Evolutionary conservation across 176 grass and related monocot species (phyloP).

Genomic region (Oryza glumipatula): DNA sequence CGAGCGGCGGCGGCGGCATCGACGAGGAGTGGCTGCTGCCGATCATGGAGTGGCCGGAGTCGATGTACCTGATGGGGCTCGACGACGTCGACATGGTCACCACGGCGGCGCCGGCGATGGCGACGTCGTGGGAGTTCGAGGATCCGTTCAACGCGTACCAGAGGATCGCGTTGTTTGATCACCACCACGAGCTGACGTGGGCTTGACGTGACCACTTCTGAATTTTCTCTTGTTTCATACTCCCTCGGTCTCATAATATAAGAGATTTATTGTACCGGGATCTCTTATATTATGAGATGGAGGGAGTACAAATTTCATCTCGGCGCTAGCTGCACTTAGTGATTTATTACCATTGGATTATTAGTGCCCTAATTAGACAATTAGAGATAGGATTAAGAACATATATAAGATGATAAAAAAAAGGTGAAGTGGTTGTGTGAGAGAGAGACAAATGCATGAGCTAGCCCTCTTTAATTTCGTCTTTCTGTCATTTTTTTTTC

Average conservation of each 20-base stretch:
- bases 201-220: slow-evolving; percentile 33
- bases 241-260: too few species aligned
- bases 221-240: background rate
- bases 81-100: slow-evolving; percentile 50
- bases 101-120: background rate
- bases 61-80: slow-evolving; percentile 63
- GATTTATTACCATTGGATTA: background rate
- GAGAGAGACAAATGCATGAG: background rate
- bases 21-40: slow-evolving; percentile 54
- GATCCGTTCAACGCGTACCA: slow-evolving; percentile 65
- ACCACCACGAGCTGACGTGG: slow-evolving; percentile 64
- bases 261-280: too few species aligned
- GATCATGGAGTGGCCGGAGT: slow-evolving; percentile 81
- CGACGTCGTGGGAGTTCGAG: slow-evolving; percentile 41
- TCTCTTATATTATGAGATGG: too few species aligned
- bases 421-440: slow-evolving; percentile 36
- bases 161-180: slow-evolving; percentile 60
- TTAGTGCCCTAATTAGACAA: background rate
- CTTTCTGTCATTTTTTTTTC: background rate
- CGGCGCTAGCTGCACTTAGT: slow-evolving; percentile 28
- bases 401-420: slow-evolving; percentile 6
- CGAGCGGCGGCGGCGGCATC: slow-evolving; percentile 36
- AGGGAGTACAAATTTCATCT: background rate
- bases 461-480: background rate
- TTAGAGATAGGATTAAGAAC: background rate